Evolutionary conservation across 2,329 filamentous ascomycete species (phyloP).

Genomic region (Botrytis elliptica): DNA sequence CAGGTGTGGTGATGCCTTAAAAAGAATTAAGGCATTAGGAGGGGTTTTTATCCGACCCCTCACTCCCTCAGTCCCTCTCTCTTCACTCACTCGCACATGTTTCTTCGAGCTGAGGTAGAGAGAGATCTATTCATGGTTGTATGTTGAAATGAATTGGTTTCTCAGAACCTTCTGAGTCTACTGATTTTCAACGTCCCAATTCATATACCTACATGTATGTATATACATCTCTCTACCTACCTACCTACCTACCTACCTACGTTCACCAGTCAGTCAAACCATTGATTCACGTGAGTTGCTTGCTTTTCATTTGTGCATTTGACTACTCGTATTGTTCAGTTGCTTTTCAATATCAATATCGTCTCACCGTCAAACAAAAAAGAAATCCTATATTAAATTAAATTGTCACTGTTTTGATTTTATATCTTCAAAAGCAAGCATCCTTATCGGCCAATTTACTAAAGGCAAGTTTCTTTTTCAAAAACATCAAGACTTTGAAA

Average conservation of each 20-base stretch:
- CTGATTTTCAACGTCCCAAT: background rate
- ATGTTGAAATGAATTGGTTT: background rate
- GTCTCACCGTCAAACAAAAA: background rate
- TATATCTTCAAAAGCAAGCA: background rate
- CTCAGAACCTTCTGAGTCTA: background rate
- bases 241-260: background rate
- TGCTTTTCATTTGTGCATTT: background rate
- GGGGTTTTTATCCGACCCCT: constrained; percentile 5
- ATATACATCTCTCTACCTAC: background rate
- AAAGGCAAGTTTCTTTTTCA: background rate
- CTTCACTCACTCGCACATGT: background rate
- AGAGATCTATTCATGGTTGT: background rate
- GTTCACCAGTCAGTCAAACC: background rate
- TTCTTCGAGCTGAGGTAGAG: background rate
- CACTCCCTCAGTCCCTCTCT: background rate
- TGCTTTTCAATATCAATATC: background rate
- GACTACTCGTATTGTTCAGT: background rate
- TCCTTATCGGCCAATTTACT: background rate
- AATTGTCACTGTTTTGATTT: background rate
- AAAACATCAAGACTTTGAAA: background rate
- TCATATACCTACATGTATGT: background rate
- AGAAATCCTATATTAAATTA: background rate
- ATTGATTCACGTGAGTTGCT: background rate
- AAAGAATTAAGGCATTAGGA: constrained; percentile 4
- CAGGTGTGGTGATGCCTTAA: constrained; percentile 10